A percentile compares a stretch with the other conserved stretches of the same genome.
phyloP scores from a whole-genome alignment of 2,329 filamentous ascomycete genomes.

The Cryphonectria nitschkei region DNA sequence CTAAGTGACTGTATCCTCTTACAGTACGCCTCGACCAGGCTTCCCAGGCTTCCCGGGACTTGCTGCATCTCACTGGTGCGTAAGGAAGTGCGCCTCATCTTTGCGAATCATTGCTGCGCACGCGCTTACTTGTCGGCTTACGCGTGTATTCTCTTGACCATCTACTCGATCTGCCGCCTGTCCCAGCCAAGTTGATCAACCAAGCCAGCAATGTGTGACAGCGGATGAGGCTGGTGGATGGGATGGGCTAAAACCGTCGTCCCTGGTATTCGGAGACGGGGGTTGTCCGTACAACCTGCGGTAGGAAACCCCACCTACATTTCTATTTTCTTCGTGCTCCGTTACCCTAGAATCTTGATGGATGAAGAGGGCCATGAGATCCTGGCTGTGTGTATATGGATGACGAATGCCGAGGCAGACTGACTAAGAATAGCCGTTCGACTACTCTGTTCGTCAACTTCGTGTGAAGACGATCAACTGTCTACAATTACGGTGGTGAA shows the following conservation, averaged over 20 bases:
- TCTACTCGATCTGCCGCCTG: neutral
- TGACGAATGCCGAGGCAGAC: neutral
- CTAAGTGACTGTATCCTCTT: neutral
- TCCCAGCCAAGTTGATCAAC: neutral
- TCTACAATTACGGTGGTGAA: neutral
- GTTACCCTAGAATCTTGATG: neutral
- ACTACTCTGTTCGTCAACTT: neutral
- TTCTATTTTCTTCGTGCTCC: neutral
- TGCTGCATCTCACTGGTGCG: slow-evolving; percentile 3
- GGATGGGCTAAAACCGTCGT: neutral
- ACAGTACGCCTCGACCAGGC: neutral
- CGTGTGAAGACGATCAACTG: neutral
- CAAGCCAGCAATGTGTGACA: neutral
- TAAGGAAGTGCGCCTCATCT: slow-evolving; percentile 11
- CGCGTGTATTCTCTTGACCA: slow-evolving; percentile 1
- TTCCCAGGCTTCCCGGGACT: neutral
- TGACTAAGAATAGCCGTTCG: slow-evolving; percentile 23
- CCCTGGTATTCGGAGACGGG: slow-evolving; percentile 15
- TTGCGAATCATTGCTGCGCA: neutral
- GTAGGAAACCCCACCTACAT: neutral
- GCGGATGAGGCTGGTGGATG: slow-evolving; percentile 23
- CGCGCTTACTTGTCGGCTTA: slow-evolving; percentile 3
- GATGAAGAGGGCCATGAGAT: neutral
- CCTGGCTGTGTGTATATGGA: neutral
- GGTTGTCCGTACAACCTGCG: neutral